A percentile compares a stretch with the other conserved stretches of the same genome.
Evolutionary conservation across 176 grass and related monocot species (phyloP).

Genomic region (Oryza brachyantha): DNA sequence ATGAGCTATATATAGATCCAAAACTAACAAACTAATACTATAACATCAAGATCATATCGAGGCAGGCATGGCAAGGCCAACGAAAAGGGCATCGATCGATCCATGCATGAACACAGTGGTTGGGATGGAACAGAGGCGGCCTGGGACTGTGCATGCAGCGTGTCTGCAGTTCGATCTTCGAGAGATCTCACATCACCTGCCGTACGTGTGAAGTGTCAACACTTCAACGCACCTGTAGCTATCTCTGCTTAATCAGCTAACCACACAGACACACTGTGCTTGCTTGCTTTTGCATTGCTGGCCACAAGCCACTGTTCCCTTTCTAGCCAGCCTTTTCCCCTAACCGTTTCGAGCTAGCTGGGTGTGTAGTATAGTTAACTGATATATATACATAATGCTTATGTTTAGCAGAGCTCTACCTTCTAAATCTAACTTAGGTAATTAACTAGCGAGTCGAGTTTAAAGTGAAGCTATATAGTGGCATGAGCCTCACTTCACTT

Average conservation of each 20-base stretch:
- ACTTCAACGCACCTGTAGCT: not conserved
- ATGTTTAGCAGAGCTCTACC: too few relatives aligned
- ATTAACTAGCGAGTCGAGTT: too few relatives aligned
- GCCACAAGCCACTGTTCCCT: not conserved
- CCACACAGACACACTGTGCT: not conserved
- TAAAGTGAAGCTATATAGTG: too few relatives aligned
- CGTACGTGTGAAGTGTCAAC: not conserved
- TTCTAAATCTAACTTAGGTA: too few relatives aligned
- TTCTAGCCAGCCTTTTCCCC: too few relatives aligned
- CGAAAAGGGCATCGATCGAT: not conserved
- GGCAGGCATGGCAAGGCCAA: too few relatives aligned
- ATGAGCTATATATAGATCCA: too few relatives aligned
- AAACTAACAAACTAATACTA: not conserved
- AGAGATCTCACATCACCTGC: not conserved
- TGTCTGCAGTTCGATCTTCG: not conserved
- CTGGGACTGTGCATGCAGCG: not conserved
- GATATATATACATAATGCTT: not conserved
- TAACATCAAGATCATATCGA: constrained; percentile 8
- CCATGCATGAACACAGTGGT: not conserved
- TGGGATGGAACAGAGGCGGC: not conserved
- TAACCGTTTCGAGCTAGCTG: not conserved
- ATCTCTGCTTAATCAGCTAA: not conserved
- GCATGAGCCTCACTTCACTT: too few relatives aligned
- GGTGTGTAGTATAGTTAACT: not conserved
- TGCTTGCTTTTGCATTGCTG: not conserved